These are phyloP conservation scores for Heterobasidion annosum DNA, from an alignment of 1,284 basidiomycete genomes.

Conservation along the genomic window DNA sequence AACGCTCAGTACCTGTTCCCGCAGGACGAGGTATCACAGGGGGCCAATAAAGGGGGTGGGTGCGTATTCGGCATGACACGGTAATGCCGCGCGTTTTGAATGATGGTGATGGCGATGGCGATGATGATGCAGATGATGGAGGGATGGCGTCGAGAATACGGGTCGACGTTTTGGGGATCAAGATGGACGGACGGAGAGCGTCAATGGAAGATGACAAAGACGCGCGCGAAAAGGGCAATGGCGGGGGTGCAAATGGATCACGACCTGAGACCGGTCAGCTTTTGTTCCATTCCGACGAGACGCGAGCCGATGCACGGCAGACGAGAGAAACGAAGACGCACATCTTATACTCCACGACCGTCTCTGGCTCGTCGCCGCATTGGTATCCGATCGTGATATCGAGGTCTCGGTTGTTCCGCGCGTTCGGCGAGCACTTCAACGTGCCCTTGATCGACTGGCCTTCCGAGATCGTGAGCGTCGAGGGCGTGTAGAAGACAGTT, in stretches of 20 bases:
- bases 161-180: not conserved
- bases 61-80: too few relatives aligned
- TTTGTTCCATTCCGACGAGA: conserved; percentile 21
- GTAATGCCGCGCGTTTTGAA: too few relatives aligned
- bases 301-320: conserved; percentile 8
- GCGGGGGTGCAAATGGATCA: conserved; percentile 22
- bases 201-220: not conserved
- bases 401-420: conserved; percentile 86
- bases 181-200: not conserved
- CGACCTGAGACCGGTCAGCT: conserved; percentile 69
- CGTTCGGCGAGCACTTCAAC: conserved; percentile 78
- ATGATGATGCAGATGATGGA: not conserved
- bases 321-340: conserved; percentile 37
- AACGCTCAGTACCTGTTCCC: too few relatives aligned
- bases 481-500: conserved; percentile 94
- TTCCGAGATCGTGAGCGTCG: conserved; percentile 55
- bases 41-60: too few relatives aligned
- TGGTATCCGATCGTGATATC: conserved; percentile 82
- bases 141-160: not conserved
- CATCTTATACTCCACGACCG: conserved; percentile 66
- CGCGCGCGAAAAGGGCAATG: not conserved
- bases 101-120: too few relatives aligned
- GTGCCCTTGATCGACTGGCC: conserved; percentile 68
- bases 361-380: conserved; percentile 24
- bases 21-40: too few relatives aligned